A percentile compares a stretch with the other conserved stretches of the same genome.
These are phyloP conservation scores for Rubia yunnanensis DNA, from an alignment of 257 asterid species.

Conservation along the genomic window DNA sequence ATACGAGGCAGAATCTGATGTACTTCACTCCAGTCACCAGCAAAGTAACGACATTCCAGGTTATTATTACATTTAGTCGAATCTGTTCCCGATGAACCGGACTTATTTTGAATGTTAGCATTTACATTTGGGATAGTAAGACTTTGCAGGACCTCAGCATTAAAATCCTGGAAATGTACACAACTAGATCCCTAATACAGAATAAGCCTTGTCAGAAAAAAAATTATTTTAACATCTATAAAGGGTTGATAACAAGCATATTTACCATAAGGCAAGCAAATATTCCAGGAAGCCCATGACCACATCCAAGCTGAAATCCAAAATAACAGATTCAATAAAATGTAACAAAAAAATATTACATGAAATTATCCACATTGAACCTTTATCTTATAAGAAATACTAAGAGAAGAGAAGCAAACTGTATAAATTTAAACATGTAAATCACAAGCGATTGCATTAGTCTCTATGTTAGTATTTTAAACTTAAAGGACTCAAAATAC, in stretches of 20 bases:
- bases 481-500: too few relatives aligned
- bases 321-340: slow-evolving; percentile 5
- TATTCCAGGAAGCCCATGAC: slow-evolving; percentile 98
- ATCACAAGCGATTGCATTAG: neutral
- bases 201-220: neutral
- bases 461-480: neutral
- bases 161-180: slow-evolving; percentile 94
- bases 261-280: slow-evolving; percentile 68
- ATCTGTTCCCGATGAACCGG: slow-evolving; percentile 15
- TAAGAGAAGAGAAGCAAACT: neutral
- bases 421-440: neutral
- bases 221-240: neutral
- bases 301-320: slow-evolving; percentile 87
- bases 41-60: slow-evolving; percentile 61
- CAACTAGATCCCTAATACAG: slow-evolving; percentile 50
- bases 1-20: slow-evolving; percentile 41
- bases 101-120: slow-evolving; percentile 41
- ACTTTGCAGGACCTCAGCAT: slow-evolving; percentile 72
- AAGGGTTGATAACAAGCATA: neutral
- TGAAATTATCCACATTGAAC: neutral
- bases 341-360: neutral
- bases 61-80: slow-evolving; percentile 12
- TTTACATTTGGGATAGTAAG: slow-evolving; percentile 86
- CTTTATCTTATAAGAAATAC: neutral
- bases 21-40: slow-evolving; percentile 92